phyloP scores from a whole-genome alignment of 2,329 filamentous ascomycete genomes.

The Penicillium corylophilum region DNA sequence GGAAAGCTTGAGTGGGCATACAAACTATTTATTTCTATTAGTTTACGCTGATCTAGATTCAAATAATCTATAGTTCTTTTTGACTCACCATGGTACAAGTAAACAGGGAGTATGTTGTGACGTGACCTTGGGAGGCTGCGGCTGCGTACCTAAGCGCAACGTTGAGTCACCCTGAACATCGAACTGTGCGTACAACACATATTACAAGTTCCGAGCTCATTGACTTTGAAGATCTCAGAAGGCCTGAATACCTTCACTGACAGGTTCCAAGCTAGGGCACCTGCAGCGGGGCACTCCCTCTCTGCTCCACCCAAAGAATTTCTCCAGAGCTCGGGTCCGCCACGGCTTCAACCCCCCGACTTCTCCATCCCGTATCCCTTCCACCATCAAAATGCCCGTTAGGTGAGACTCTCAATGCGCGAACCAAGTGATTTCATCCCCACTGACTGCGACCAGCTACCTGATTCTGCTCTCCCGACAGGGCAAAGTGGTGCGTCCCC shows the following conservation, averaged over 20 bases:
- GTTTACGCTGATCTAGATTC: not conserved
- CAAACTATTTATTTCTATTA: not conserved
- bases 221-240: not conserved
- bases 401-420: conserved; percentile 26
- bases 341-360: conserved; percentile 12
- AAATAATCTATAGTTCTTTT: not conserved
- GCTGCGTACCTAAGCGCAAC: not conserved
- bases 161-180: not conserved
- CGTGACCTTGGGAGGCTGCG: not conserved
- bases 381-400: conserved; percentile 33
- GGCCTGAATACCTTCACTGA: not conserved
- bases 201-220: not conserved
- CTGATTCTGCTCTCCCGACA: conserved; percentile 95
- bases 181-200: not conserved
- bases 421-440: not conserved
- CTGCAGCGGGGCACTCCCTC: conserved; percentile 23
- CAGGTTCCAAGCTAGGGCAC: conserved; percentile 19
- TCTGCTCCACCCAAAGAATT: conserved; percentile 28
- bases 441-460: conserved; percentile 63
- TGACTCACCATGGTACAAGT: not conserved
- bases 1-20: not conserved
- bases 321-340: conserved; percentile 26
- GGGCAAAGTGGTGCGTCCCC: conserved; percentile 87
- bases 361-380: conserved; percentile 18
- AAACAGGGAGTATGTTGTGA: not conserved